Evolutionary conservation across 305 asterid genomes (phyloP).

Genomic region (Fraxinus floribunda): DNA sequence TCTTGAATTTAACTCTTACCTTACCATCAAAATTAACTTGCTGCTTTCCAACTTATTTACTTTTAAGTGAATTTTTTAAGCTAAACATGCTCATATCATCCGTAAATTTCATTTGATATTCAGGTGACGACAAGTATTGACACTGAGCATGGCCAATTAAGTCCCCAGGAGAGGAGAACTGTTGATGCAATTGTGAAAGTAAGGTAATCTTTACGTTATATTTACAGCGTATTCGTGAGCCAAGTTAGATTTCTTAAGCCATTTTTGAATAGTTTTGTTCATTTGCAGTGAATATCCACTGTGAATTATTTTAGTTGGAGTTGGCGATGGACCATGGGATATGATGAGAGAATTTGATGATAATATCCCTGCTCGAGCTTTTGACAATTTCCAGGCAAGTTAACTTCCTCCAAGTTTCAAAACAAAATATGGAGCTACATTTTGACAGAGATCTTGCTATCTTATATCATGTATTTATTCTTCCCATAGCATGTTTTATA

Average conservation of each 20-base stretch:
- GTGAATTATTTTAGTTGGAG: conserved; percentile 87
- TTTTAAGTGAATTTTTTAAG: not conserved
- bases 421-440: not conserved
- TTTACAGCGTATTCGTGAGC: not conserved
- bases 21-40: not conserved
- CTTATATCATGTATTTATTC: conserved; percentile 13
- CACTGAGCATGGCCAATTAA: conserved; percentile 69
- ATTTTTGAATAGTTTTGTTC: conserved; percentile 12
- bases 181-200: conserved; percentile 97
- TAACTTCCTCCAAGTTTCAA: conserved; percentile 12
- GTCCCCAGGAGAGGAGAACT: conserved; percentile 87
- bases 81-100: not conserved
- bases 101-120: conserved; percentile 12
- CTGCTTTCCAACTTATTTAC: not conserved
- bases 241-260: not conserved
- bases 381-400: conserved; percentile 92
- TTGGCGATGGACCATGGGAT: conserved; percentile 99
- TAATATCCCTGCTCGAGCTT: conserved; percentile 89
- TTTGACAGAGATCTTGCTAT: not conserved
- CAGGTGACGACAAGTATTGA: conserved; percentile 95
- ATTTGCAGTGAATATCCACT: conserved; percentile 74
- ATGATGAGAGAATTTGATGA: conserved; percentile 98
- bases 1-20: not conserved
- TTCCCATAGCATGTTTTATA: not conserved
- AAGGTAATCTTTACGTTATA: conserved; percentile 48